phyloP scores from a whole-genome alignment of 805 yeast genomes.

The Ogataea ramenticola region DNA sequence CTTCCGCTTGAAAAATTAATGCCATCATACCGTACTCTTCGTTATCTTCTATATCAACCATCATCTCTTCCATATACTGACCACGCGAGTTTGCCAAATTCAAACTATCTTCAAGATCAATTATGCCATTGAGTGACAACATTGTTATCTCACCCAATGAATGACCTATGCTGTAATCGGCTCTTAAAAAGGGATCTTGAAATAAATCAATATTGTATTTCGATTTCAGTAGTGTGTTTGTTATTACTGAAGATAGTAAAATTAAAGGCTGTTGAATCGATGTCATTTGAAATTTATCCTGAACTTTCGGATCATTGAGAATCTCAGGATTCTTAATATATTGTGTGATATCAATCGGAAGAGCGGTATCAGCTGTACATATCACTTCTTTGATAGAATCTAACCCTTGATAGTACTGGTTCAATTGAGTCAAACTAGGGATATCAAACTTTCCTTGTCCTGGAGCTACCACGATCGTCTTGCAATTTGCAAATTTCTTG shows the following conservation, averaged over 20 bases:
- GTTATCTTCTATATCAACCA: slow-evolving; percentile 13
- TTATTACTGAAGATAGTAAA: slow-evolving; percentile 19
- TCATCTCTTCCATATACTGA: slow-evolving; percentile 22
- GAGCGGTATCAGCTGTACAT: slow-evolving; percentile 11
- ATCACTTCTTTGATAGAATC: slow-evolving; percentile 7
- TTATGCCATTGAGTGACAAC: slow-evolving; percentile 19
- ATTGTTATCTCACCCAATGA: slow-evolving; percentile 28
- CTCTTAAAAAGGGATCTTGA: background rate
- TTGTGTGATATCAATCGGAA: slow-evolving; percentile 14
- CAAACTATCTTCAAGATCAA: slow-evolving; percentile 20
- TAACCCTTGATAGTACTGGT: slow-evolving; percentile 4
- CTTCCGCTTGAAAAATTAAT: slow-evolving; percentile 17
- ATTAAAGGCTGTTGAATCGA: slow-evolving; percentile 26
- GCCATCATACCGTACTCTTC: slow-evolving; percentile 27
- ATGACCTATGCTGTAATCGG: slow-evolving; percentile 26
- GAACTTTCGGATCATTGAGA: background rate
- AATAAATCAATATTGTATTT: slow-evolving; percentile 16
- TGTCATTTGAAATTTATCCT: slow-evolving; percentile 13
- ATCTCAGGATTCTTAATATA: slow-evolving; percentile 10
- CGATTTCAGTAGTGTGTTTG: slow-evolving; percentile 10
- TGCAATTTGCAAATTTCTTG: background rate
- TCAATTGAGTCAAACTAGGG: slow-evolving; percentile 4
- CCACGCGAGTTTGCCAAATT: slow-evolving; percentile 22
- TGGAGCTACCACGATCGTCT: slow-evolving; percentile 17
- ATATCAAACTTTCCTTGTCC: slow-evolving; percentile 25